Evolutionary conservation across 176 grass and related monocot species (phyloP).

Genomic region (Musa acuminata): DNA sequence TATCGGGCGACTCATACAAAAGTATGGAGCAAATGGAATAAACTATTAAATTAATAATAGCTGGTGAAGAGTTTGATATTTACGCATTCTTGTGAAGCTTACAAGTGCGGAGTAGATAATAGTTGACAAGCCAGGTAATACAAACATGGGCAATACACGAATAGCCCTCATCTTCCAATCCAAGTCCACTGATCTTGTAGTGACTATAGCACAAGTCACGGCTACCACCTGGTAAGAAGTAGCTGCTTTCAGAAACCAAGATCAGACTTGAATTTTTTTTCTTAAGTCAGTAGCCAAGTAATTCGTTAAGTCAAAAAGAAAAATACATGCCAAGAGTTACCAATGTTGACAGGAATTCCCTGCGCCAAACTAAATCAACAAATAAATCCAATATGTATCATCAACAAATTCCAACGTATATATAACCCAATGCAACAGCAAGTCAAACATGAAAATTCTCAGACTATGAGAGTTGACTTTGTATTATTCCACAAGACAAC

Average conservation of each 20-base stretch:
- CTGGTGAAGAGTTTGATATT: slow-evolving; percentile 24
- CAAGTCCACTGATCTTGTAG: slow-evolving; percentile 50
- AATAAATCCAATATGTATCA: neutral
- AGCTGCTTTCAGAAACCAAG: neutral
- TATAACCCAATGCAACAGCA: neutral
- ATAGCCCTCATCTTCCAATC: slow-evolving; percentile 59
- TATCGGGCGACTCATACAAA: neutral
- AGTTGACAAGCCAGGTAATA: slow-evolving; percentile 59
- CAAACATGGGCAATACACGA: slow-evolving; percentile 58
- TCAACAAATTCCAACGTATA: neutral
- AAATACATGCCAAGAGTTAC: too few relatives aligned
- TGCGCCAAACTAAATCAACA: neutral
- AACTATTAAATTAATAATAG: too few relatives aligned
- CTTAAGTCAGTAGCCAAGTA: too few relatives aligned
- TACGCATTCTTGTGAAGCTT: slow-evolving; percentile 64
- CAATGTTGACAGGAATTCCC: neutral
- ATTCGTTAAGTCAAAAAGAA: too few relatives aligned
- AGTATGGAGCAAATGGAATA: too few relatives aligned
- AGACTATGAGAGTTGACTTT: neutral
- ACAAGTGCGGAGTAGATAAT: slow-evolving; percentile 42
- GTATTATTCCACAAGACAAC: neutral
- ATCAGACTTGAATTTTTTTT: neutral
- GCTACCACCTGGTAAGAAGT: slow-evolving; percentile 44
- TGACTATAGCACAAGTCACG: slow-evolving; percentile 56
- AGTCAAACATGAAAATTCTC: neutral